Percentiles rank a stretch among this genome's conserved stretches.
phyloP scores from a whole-genome alignment of 2,329 filamentous ascomycete species.

The Hypomyces rosellus region DNA sequence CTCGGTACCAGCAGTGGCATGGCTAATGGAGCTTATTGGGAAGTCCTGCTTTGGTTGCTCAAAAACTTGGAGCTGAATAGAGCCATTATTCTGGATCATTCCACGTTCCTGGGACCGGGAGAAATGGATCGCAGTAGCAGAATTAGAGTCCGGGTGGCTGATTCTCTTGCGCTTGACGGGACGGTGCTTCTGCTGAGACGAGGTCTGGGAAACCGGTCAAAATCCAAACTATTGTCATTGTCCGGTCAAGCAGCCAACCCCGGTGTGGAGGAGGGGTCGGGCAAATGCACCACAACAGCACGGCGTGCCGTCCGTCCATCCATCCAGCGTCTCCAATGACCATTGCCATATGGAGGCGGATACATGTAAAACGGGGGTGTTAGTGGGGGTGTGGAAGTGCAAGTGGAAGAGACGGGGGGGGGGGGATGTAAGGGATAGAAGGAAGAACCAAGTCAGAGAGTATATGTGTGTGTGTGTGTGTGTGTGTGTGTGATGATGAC shows the following conservation, averaged over 20 bases:
- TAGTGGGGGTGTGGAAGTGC: constrained; percentile 7
- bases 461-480: too few relatives aligned
- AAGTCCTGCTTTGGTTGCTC: neutral
- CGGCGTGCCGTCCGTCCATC: neutral
- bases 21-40: neutral
- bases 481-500: too few relatives aligned
- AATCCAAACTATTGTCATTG: neutral
- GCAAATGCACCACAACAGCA: neutral
- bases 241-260: constrained; percentile 8
- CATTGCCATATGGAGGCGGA: neutral
- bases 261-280: constrained; percentile 2
- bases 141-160: neutral
- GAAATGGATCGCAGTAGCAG: neutral
- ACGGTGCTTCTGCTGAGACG: neutral
- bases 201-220: constrained; percentile 10
- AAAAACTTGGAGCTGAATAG: neutral
- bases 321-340: neutral
- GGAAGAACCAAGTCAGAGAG: neutral
- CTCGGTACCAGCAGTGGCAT: neutral
- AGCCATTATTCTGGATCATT: neutral
- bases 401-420: neutral
- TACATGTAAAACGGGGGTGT: constrained; percentile 5
- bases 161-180: constrained; percentile 7
- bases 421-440: neutral
- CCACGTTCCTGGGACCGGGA: neutral